phyloP scores from a whole-genome alignment of 495 filamentous ascomycete species.

The Penicillium dipodomyicola region DNA sequence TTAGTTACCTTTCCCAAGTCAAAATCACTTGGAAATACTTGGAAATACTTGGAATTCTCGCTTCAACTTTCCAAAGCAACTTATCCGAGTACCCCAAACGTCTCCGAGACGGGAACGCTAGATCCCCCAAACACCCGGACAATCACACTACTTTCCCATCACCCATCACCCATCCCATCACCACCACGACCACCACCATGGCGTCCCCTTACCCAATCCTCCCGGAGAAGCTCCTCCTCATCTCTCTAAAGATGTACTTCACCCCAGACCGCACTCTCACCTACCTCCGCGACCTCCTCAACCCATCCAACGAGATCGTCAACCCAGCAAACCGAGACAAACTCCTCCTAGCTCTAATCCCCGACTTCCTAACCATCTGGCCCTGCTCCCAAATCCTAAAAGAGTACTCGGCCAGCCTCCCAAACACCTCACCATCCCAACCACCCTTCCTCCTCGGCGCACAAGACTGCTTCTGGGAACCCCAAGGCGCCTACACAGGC shows the following conservation, averaged over 20 bases:
- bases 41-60: not conserved
- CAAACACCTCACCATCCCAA: conserved; percentile 20
- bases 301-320: conserved; percentile 41
- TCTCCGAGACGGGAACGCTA: not conserved
- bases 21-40: not conserved
- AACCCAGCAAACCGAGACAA: conserved; percentile 57
- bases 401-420: conserved; percentile 33
- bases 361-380: conserved; percentile 69
- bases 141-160: conserved; percentile 16
- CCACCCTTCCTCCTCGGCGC: conserved; percentile 63
- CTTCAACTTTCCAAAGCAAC: not conserved
- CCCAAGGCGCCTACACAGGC: conserved; percentile 67
- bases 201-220: conserved; percentile 42
- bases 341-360: conserved; percentile 81
- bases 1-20: not conserved
- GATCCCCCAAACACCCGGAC: not conserved
- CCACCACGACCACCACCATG: conserved; percentile 20
- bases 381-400: conserved; percentile 52
- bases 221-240: conserved; percentile 68
- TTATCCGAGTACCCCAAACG: not conserved
- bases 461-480: conserved; percentile 67
- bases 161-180: no score
- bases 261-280: conserved; percentile 58
- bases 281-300: conserved; percentile 59
- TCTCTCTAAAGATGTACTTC: conserved; percentile 86